Evolutionary conservation across 2,329 filamentous ascomycete genomes (phyloP), one percentile per base, ranked within the genome.

Genomic region (Colletotrichum liaoningense): DNA sequence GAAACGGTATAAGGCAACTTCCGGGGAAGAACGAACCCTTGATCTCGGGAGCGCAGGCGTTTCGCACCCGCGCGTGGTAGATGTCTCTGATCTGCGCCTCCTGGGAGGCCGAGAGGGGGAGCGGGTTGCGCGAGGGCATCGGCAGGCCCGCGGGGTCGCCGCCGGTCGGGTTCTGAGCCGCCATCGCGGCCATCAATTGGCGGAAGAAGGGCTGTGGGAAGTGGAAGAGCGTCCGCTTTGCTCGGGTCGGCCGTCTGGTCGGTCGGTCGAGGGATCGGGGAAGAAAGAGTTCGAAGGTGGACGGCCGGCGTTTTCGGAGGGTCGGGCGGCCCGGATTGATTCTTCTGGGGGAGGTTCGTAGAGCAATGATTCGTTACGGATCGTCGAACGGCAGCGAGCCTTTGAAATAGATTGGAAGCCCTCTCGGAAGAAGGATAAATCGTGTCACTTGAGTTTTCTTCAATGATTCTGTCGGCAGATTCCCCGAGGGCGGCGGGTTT

Each of bases 81-180:
- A 97, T 84, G 77, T 95, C 93, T 78, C 93, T 90, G 69, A 97
- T 93, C 84, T 97, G 93, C 4, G 91, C 87, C 87, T 97, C 94
- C 83, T 97, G 94, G 26, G 91, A 88, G 12, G 94, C 91, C 30
- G 94, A 95, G 70, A 98, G 88, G 33, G 95, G 95, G 56, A 97
- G 86, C 19, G 95, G 95, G 79, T 96, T 97, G 77, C 91, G 89
- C 56, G 90, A 92, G 26, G 91, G 91, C 79, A 91, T 80, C 64
- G 81, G 78, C 70, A 80, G 79, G 76, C 80, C 75, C 68, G 58
- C 52, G 12, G 62, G 68, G 54, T 63, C 38, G 66, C 69, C 73
- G 69, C 52, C 63, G 46, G 81, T 77, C 46, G 83, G 81, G 55
- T 81, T 76, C 76, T 82, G 79, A 76, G 82, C 77, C 75, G 82